A percentile compares a stretch with the other conserved stretches of the same genome.
These are phyloP conservation scores for Populus deltoides DNA, from an alignment of 345 rosid species.

Conservation along the genomic window DNA sequence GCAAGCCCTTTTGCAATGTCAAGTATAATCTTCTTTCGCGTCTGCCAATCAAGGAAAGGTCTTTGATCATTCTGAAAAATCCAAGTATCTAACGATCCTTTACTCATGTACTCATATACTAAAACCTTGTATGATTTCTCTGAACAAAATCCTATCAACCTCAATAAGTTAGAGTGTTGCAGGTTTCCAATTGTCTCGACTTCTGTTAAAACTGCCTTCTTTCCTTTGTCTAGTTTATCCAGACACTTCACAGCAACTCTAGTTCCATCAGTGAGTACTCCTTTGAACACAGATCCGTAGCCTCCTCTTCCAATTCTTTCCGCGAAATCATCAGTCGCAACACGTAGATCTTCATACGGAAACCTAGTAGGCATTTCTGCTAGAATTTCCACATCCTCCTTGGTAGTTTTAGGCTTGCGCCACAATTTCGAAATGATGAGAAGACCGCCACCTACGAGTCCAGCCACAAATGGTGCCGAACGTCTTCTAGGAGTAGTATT, in stretches of 20 bases:
- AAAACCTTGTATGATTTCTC: constrained; percentile 6
- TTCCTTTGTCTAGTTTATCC: constrained; percentile 63
- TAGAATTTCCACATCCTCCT: no score
- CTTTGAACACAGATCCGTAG: constrained; percentile 69
- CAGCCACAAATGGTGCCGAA: no score
- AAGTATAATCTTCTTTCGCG: constrained; percentile 5
- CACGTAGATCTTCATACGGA: constrained; percentile 50
- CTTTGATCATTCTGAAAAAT: neutral
- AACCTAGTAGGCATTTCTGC: constrained; percentile 41
- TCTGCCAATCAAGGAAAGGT: constrained; percentile 1
- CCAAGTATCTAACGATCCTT: constrained; percentile 17
- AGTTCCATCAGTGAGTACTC: constrained; percentile 60
- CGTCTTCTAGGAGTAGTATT: constrained; percentile 10
- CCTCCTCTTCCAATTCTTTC: constrained; percentile 75
- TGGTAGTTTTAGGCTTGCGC: neutral
- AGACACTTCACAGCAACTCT: constrained; percentile 77
- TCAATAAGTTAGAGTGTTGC: constrained; percentile 55
- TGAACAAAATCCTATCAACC: constrained; percentile 8
- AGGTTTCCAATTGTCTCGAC: constrained; percentile 58
- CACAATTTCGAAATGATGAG: no score
- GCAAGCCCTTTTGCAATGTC: neutral
- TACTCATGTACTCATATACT: constrained; percentile 16
- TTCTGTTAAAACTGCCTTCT: constrained; percentile 62
- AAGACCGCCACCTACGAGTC: no score
- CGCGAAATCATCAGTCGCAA: constrained; percentile 49